Evolutionary conservation across 1,139 yeast genomes (phyloP).

Genomic region (Debaryomyces coudertii): DNA sequence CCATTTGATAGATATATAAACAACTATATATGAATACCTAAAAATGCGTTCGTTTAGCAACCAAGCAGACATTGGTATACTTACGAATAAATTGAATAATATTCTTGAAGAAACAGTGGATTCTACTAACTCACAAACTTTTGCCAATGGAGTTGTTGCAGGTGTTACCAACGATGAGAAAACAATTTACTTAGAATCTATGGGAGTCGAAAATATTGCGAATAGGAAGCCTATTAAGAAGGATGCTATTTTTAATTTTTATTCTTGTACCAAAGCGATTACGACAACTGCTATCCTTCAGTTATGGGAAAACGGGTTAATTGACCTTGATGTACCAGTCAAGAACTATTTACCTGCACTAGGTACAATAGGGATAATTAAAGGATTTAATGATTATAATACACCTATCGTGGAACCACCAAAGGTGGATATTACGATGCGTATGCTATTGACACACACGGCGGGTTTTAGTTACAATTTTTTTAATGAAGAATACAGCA

Average conservation of each 20-base stretch:
- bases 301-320: constrained; percentile 21
- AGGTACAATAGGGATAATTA: constrained; percentile 18
- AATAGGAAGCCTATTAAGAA: constrained; percentile 9
- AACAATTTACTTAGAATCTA: constrained; percentile 19
- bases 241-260: constrained; percentile 16
- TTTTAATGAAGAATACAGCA: constrained; percentile 16
- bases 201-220: constrained; percentile 15
- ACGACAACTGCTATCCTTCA: constrained; percentile 23
- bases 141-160: constrained; percentile 15
- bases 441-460: constrained; percentile 21
- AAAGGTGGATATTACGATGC: constrained; percentile 17
- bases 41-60: neutral
- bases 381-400: constrained; percentile 18
- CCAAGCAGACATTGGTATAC: neutral
- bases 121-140: neutral
- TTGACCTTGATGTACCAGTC: constrained; percentile 26
- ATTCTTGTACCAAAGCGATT: constrained; percentile 21
- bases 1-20: no score
- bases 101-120: neutral
- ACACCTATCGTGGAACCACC: constrained; percentile 18
- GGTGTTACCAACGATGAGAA: constrained; percentile 21
- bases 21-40: no score
- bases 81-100: neutral
- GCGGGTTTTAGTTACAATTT: constrained; percentile 24
- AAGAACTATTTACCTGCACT: constrained; percentile 21